Conservation (phyloP, 805 yeast genomes). For the Starmerella geochares region DNA sequence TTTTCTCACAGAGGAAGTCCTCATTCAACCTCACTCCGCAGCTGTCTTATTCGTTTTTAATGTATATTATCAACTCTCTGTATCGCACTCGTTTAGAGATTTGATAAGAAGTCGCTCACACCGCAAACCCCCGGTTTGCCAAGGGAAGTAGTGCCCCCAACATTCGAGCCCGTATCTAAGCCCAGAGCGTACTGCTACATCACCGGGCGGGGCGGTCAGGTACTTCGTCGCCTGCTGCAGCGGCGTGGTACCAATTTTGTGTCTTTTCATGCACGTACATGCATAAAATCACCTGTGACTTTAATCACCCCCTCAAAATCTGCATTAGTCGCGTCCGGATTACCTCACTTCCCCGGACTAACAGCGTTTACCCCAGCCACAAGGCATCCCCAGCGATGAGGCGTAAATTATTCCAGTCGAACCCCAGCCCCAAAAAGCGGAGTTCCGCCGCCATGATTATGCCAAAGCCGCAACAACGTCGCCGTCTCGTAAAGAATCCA, state of each 20-base stretch:
- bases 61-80: too few relatives aligned
- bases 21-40: too few relatives aligned
- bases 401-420: neutral
- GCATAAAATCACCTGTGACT: neutral
- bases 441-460: too few relatives aligned
- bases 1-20: too few relatives aligned
- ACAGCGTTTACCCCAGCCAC: neutral
- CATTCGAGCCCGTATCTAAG: neutral
- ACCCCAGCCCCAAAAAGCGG: neutral
- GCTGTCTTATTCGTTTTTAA: too few relatives aligned
- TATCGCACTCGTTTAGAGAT: too few relatives aligned
- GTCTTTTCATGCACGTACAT: neutral
- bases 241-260: neutral
- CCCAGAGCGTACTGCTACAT: neutral
- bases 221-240: neutral
- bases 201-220: neutral
- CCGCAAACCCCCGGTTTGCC: too few relatives aligned
- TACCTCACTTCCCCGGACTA: conserved; percentile 3
- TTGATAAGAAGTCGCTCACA: too few relatives aligned
- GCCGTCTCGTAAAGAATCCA: too few relatives aligned
- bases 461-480: too few relatives aligned
- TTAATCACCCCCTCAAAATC: neutral
- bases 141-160: too few relatives aligned
- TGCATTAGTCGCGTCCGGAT: neutral
- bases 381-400: neutral